These are phyloP conservation scores for Radiomyces spectabilis DNA, from an alignment of 192 early-diverging fungal species.

Conservation along the genomic window DNA sequence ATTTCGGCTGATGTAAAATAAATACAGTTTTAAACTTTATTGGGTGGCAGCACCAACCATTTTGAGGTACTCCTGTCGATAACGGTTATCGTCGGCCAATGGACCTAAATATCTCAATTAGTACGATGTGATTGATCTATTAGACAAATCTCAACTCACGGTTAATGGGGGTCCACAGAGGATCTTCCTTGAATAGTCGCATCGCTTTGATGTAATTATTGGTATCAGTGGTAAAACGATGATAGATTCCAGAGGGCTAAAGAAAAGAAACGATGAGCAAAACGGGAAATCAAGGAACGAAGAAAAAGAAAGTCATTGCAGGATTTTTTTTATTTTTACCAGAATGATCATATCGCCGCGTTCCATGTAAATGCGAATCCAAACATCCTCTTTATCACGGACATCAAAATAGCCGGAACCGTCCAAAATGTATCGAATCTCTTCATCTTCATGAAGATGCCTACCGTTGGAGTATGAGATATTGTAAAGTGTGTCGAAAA, in stretches of 20 bases:
- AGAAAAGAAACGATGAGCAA: neutral
- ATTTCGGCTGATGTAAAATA: no score
- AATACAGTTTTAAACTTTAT: neutral
- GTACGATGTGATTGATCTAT: neutral
- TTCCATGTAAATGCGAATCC: conserved; percentile 80
- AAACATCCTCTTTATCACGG: conserved; percentile 51
- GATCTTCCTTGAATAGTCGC: conserved; percentile 78
- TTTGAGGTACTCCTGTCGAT: conserved; percentile 44
- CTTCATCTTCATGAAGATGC: conserved; percentile 95
- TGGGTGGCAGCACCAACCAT: conserved; percentile 3
- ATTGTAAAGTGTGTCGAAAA: neutral
- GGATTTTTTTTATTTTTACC: conserved; percentile 30
- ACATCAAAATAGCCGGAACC: conserved; percentile 94
- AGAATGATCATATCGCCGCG: conserved; percentile 81
- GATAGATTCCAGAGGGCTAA: conserved; percentile 90
- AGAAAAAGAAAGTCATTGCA: neutral
- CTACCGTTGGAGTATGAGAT: conserved; percentile 21
- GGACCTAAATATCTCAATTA: conserved; percentile 18
- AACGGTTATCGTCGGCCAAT: conserved; percentile 49
- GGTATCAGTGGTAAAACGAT: conserved; percentile 89
- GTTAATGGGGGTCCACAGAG: conserved; percentile 77
- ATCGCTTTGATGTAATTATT: conserved; percentile 83
- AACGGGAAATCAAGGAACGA: neutral
- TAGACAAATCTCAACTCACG: conserved; percentile 30
- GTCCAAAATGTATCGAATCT: conserved; percentile 87